These are phyloP conservation scores for Xylaria sp. DNA, from an alignment of 2,329 filamentous ascomycete species.

Conservation along the genomic window DNA sequence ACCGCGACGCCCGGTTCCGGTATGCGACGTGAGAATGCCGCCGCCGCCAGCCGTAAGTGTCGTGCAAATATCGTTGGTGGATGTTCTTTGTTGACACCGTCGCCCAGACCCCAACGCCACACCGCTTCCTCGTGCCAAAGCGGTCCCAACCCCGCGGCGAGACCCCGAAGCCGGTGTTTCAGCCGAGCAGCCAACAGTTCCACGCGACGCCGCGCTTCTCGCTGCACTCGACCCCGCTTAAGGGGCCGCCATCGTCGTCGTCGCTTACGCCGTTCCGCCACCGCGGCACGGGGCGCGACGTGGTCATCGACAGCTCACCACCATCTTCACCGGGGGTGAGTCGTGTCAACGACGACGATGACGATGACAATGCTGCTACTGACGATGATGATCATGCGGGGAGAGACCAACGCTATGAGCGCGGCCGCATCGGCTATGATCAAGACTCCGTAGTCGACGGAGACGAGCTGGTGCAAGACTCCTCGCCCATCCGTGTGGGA, in stretches of 20 bases:
- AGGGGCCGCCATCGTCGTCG: constrained; percentile 40
- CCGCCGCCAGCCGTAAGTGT: constrained; percentile 45
- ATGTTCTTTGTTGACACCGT: constrained; percentile 15
- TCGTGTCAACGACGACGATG: constrained; percentile 4
- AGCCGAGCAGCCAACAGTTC: constrained; percentile 47
- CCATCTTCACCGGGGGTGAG: constrained; percentile 28
- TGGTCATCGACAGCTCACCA: constrained; percentile 48
- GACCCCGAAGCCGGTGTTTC: constrained; percentile 45
- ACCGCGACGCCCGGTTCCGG: constrained; percentile 5
- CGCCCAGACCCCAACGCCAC: constrained; percentile 49
- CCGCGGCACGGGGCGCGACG: constrained; percentile 38
- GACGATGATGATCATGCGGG: not conserved
- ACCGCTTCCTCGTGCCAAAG: constrained; percentile 49
- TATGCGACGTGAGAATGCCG: constrained; percentile 38
- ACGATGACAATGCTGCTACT: not conserved
- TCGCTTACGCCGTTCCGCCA: constrained; percentile 36
- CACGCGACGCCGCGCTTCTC: constrained; percentile 50
- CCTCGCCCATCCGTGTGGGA: constrained; percentile 37
- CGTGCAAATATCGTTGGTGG: not conserved
- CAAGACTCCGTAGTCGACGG: constrained; percentile 23
- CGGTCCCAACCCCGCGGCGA: constrained; percentile 45
- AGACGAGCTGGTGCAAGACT: constrained; percentile 40
- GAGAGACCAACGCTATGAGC: not conserved
- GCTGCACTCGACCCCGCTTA: constrained; percentile 48
- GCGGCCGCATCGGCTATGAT: constrained; percentile 10